Evolutionary conservation across 768 basidiomycete genomes (phyloP), one percentile per base, ranked within the genome.

Genomic region (Rhodotorula kratochvilovae): DNA sequence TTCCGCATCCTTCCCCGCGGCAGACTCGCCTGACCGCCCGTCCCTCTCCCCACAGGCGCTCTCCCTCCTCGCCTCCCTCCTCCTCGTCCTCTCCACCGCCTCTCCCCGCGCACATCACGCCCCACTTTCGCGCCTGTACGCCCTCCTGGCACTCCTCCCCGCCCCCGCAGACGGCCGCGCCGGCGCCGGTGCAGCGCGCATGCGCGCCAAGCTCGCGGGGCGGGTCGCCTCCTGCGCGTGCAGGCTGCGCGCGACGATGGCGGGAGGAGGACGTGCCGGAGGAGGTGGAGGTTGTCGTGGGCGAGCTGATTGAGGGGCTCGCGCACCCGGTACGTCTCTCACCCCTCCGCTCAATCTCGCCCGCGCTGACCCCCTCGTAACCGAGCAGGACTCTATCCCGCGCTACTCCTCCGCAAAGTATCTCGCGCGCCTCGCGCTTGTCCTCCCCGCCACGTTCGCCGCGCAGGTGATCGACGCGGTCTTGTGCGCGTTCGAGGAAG

Each of bases 361-460:
- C 46, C 46, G 46, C 31, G 1, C 46, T 36, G 33, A 3, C 35
- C 13, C 7, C 16, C 21, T 46, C 19, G 39, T 6, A 39, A n/a
- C 19, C 4, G 17, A 11, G 27, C 75, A 98, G 94, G 94, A 96
- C 77, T 97, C 95, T 0, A 83, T 93, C 36, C 92, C 98, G 21
- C 89, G 96, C 61, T 97, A 91, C 86, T 92, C 95, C 23, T 87
- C 92, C 10, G 90, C 96, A 17, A 99, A 98, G 80, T 90, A 90
- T 50, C 82, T 97, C 16, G 90, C 93, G 15, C 87, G 93, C 13
- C 85, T 97, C 56, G 84, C 90, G 4, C 88, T 90, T 74, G 85
- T 90, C 50, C 85, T 99, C 2, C 90, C 96, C 3, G 69, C 81
- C 2, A 87, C 88, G 45, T 90, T 92, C 75, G 83, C 86, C 4